Conservation (phyloP, 2,329 filamentous ascomycete species). For the Phyllosticta ampelicida region DNA sequence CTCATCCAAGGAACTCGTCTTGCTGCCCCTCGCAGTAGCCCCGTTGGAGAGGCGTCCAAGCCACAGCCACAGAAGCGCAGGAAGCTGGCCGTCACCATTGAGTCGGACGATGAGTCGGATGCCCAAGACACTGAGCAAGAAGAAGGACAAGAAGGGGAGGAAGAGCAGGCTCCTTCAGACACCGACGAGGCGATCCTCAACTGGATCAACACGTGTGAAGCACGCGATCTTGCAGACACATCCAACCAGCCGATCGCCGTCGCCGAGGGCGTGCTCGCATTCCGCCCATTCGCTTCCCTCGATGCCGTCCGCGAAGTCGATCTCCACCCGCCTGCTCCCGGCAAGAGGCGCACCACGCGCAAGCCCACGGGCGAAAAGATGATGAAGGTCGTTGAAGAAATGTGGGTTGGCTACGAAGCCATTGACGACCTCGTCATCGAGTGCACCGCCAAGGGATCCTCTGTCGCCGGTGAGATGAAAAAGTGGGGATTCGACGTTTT, state of each 20-base stretch:
- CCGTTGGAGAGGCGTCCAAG: neutral
- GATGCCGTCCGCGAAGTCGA: conserved; percentile 56
- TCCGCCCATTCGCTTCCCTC: conserved; percentile 63
- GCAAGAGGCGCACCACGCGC: conserved; percentile 34
- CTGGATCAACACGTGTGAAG: conserved; percentile 72
- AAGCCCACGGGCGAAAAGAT: conserved; percentile 52
- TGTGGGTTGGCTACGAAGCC: conserved; percentile 68
- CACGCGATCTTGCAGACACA: conserved; percentile 69
- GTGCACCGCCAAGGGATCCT: conserved; percentile 63
- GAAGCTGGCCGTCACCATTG: conserved; percentile 22
- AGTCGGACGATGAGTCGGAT: conserved; percentile 34
- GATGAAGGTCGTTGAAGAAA: conserved; percentile 56
- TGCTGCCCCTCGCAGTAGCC: neutral
- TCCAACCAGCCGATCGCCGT: conserved; percentile 61
- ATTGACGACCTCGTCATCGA: conserved; percentile 71
- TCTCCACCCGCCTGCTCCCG: conserved; percentile 19
- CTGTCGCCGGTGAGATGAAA: conserved; percentile 53
- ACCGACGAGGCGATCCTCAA: conserved; percentile 53
- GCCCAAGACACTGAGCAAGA: conserved; percentile 20
- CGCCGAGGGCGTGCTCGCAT: conserved; percentile 57
- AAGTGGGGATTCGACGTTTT: conserved; percentile 55
- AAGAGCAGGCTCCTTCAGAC: conserved; percentile 20
- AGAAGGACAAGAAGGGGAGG: conserved; percentile 20
- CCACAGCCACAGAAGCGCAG: conserved; percentile 4
- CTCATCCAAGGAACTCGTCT: conserved; percentile 37